These are phyloP conservation scores for Termitomyces sp. DNA, from an alignment of 768 basidiomycete species.

Conservation along the genomic window DNA sequence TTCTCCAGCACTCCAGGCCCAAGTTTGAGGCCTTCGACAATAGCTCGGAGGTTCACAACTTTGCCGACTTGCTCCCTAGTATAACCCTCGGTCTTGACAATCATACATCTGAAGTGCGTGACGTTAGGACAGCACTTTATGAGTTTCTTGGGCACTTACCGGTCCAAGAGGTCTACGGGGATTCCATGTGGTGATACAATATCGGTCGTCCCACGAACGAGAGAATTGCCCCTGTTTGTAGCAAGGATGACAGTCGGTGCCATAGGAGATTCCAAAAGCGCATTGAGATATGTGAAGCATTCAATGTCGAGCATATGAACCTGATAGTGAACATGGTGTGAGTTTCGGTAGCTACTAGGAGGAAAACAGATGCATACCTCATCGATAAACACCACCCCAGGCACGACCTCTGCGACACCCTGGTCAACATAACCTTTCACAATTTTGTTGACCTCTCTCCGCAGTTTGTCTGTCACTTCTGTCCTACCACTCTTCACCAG, in stretches of 20 bases:
- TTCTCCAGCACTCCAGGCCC: constrained; percentile 75
- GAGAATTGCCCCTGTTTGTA: constrained; percentile 90
- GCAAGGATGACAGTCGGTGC: constrained; percentile 97
- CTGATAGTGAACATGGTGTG: constrained; percentile 39
- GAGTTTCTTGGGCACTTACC: constrained; percentile 43
- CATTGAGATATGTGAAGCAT: constrained; percentile 98
- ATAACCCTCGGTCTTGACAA: constrained; percentile 89
- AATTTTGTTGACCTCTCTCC: constrained; percentile 95
- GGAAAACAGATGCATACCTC: constrained; percentile 58
- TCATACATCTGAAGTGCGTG: constrained; percentile 67
- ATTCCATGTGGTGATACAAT: constrained; percentile 91
- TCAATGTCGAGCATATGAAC: constrained; percentile 99
- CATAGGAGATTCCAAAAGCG: constrained; percentile 92
- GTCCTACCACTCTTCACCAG: constrained; percentile 92
- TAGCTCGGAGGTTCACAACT: constrained; percentile 84
- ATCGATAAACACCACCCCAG: constrained; percentile 97
- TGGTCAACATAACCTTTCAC: constrained; percentile 98
- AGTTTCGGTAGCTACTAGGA: constrained; percentile 2
- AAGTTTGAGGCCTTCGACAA: constrained; percentile 81
- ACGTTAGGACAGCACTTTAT: neutral
- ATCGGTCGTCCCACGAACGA: constrained; percentile 92
- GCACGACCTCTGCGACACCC: constrained; percentile 96
- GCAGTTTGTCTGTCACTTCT: constrained; percentile 95
- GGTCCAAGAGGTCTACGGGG: constrained; percentile 90
- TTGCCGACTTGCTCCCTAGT: constrained; percentile 79